Conservation (phyloP, 768 basidiomycete genomes). For the Suillus occidentalis region DNA sequence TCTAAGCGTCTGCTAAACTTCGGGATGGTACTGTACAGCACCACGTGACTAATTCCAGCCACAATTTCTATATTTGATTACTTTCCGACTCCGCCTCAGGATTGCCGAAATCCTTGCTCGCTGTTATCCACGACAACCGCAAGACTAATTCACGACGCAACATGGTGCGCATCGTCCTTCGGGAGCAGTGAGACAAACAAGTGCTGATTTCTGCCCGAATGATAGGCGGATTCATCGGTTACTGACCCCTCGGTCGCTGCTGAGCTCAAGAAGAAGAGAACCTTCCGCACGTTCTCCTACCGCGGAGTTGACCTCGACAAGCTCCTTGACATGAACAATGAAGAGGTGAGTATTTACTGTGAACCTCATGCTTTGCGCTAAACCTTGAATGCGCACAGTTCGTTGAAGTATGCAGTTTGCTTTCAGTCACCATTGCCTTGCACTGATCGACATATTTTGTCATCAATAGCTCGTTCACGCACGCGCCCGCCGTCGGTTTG, state of each 20-base stretch:
- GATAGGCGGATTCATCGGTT: conserved; percentile 74
- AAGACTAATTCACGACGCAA: conserved; percentile 28
- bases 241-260: conserved; percentile 94
- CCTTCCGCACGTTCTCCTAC: conserved; percentile 99
- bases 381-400: conserved; percentile 45
- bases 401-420: conserved; percentile 61
- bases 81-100: conserved; percentile 27
- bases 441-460: not conserved
- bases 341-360: conserved; percentile 64
- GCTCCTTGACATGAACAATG: conserved; percentile 93
- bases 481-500: conserved; percentile 97
- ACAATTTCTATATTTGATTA: conserved; percentile 33
- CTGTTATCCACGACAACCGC: conserved; percentile 25
- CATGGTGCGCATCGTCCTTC: conserved; percentile 30
- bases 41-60: conserved; percentile 45
- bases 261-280: conserved; percentile 97
- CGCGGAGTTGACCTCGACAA: conserved; percentile 98
- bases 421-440: conserved; percentile 8
- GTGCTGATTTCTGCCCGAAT: conserved; percentile 6
- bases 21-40: conserved; percentile 59
- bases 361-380: not conserved
- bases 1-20: conserved; percentile 10
- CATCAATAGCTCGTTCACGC: conserved; percentile 88
- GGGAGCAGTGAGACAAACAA: not conserved
- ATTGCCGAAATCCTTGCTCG: conserved; percentile 12